Conservation (phyloP, 768 basidiomycete species). For the Leucocoprinus birnbaumii region DNA sequence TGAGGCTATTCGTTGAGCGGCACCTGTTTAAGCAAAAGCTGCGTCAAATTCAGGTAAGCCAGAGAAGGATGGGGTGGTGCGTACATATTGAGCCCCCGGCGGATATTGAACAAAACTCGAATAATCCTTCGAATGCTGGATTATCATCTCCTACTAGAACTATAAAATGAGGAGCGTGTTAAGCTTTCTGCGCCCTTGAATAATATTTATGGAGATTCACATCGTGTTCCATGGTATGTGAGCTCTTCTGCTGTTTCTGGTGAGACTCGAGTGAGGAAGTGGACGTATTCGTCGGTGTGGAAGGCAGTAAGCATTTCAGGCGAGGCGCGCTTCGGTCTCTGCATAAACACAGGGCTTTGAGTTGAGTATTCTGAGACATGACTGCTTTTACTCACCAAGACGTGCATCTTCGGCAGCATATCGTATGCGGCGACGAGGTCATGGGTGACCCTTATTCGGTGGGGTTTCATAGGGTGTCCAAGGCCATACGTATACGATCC, state of each 20-base stretch:
- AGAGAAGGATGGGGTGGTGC: constrained; percentile 20
- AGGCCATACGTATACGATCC: constrained; percentile 77
- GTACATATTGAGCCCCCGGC: constrained; percentile 92
- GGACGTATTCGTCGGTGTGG: constrained; percentile 97
- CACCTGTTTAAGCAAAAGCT: constrained; percentile 44
- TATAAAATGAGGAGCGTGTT: constrained; percentile 32
- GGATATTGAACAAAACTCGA: constrained; percentile 96
- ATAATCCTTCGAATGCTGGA: constrained; percentile 93
- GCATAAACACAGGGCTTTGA: neutral
- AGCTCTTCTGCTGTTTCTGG: constrained; percentile 89
- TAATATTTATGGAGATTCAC: constrained; percentile 41
- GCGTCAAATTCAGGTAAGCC: too few species aligned
- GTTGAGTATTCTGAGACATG: neutral
- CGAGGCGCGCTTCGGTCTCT: constrained; percentile 71
- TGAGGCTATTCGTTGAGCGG: constrained; percentile 74
- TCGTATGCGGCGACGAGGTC: constrained; percentile 88
- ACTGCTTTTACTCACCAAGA: constrained; percentile 56
- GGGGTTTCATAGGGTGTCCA: constrained; percentile 95
- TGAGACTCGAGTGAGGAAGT: constrained; percentile 84
- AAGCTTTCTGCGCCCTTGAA: neutral
- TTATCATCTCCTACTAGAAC: constrained; percentile 87
- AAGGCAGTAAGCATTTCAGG: constrained; percentile 86
- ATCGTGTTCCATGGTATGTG: constrained; percentile 81
- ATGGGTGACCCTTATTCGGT: constrained; percentile 92
- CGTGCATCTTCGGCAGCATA: constrained; percentile 92